Base-by-base conservation (phyloP, 2,329 filamentous ascomycete species). In the Simplicillium sp. region DNA sequence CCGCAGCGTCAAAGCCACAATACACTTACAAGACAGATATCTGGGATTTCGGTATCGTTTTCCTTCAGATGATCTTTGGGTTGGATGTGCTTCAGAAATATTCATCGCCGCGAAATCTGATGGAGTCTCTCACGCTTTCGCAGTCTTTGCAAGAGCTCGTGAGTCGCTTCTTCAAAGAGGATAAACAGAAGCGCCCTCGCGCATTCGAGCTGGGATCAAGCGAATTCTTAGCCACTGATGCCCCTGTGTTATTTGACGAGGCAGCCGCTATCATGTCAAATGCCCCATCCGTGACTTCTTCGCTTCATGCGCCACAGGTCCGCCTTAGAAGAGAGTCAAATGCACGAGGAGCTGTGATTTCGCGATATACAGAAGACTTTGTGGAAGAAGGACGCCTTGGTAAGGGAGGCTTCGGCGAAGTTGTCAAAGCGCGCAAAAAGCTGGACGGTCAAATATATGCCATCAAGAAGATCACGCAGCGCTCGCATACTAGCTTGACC, bases 1-100 rank as follows among this genome's bases (percentile, higher is more conserved):
- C 76, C 25, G 73, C 66, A 36, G 72, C 69, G 1, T 76, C 73
- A 44, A 81, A 75, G 20, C 72, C 72, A 25, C 68, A 83, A 58
- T 70, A 82, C 63, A 80, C 75, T 2, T 75, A 75, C 52, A 95
- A 95, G 58, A 87, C 87, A 0, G 92, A 97, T 57, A 77, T 97
- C 8, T 98, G 92, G 92, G 86, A 96, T 49, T 80, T 98, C 52
- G 92, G 92, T 4, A 78, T 96, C 25, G 76, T 96, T 5, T 85
- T 96, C 51, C 62, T 95, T 32, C 90, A 98, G 58, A 96, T 97
- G 87, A 75, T 92, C 3, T 90, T 96, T 57, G 92, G 92, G 2
- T 70, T 87, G 29, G 79, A 87, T 48, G 76, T 87, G 7, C 70
- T 84, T 14, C 73, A 82, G 44, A 84, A 81, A 44, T 90, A 92